Evolutionary conservation across 1,284 basidiomycete genomes (phyloP), one percentile per base, ranked within the genome.

Genomic region (Peniophora sp.): DNA sequence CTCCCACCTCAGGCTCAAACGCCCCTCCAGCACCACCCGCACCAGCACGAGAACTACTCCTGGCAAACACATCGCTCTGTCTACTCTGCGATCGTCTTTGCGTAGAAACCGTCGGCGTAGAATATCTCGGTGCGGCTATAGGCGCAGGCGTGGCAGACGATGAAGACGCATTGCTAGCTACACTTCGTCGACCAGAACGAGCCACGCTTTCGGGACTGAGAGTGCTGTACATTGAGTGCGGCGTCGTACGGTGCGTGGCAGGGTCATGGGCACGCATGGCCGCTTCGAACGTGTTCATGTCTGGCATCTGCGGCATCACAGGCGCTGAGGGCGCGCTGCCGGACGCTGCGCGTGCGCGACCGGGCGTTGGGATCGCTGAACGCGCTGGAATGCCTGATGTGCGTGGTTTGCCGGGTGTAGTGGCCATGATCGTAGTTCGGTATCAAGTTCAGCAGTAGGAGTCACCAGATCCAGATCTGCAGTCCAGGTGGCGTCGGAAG

Each of bases 251-350:
- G 66, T 89, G 83, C 44, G 78, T 75, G 24, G 83, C 76, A 32
- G 88, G 89, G 63, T 90, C 84, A 59, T 91, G 86, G 45, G 84
- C 78, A 58, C 75, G 83, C 63, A 91, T 79, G 20, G 87, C 88
- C 56, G 89, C 87, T 45, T 75, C 77, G 58, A 91, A 84, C 14
- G 87, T 81, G 57, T 75, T 75, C 48, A 78, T 75, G 56, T 80
- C 77, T 55, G 74, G 79, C 47, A 45, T 22, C 16, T 85, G 19
- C 38, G 16, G n/a, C n/a, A 20, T 20, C 19, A 16, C 6, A 6
- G 38, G 38, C n/a, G 19, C 19, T 5, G n/a, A n/a, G 5, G 38
- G 19, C n/a, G 38, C 38, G n/a, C n/a, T 20, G n/a, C 19, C n/a
- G 8, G 38, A 41, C 38, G 38, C 38, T n/a, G 38, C 62, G 49